Evolutionary conservation across 2,329 filamentous ascomycete species (phyloP).

Genomic region (Aspergillus sergii): DNA sequence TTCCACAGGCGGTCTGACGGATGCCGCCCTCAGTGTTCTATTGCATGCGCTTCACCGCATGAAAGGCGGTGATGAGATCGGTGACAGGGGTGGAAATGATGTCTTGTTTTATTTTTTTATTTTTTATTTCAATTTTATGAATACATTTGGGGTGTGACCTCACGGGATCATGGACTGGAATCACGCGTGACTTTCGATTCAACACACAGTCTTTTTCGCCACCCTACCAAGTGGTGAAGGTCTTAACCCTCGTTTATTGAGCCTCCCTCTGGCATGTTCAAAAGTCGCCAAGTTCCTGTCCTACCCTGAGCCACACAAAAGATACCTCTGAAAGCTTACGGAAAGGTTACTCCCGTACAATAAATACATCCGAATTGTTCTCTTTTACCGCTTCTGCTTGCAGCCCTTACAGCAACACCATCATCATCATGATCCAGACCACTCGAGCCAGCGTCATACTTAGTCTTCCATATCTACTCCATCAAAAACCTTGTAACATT

Average conservation of each 20-base stretch:
- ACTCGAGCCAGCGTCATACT: not conserved
- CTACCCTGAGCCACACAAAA: not conserved
- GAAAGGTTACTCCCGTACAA: not conserved
- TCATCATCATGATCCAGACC: not conserved
- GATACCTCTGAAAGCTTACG: not conserved
- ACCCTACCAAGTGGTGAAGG: not conserved
- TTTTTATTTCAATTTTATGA: not conserved
- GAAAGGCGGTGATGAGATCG: constrained; percentile 42
- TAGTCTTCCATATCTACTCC: not conserved
- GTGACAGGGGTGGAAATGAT: constrained; percentile 17
- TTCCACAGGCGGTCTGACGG: constrained; percentile 38
- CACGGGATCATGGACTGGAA: not conserved
- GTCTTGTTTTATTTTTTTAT: not conserved
- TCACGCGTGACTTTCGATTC: not conserved
- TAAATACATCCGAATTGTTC: not conserved
- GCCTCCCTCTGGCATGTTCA: not conserved
- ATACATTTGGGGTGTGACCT: not conserved
- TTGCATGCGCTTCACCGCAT: constrained; percentile 40
- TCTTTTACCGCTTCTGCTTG: constrained; percentile 5
- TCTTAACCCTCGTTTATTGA: not conserved
- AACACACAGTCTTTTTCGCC: not conserved
- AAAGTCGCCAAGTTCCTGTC: constrained; percentile 1
- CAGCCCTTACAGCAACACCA: constrained; percentile 3
- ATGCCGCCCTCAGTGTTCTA: constrained; percentile 17
- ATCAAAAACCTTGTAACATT: not conserved